Conservation (phyloP, 1,284 basidiomycete species). For the Grifola frondosa region DNA sequence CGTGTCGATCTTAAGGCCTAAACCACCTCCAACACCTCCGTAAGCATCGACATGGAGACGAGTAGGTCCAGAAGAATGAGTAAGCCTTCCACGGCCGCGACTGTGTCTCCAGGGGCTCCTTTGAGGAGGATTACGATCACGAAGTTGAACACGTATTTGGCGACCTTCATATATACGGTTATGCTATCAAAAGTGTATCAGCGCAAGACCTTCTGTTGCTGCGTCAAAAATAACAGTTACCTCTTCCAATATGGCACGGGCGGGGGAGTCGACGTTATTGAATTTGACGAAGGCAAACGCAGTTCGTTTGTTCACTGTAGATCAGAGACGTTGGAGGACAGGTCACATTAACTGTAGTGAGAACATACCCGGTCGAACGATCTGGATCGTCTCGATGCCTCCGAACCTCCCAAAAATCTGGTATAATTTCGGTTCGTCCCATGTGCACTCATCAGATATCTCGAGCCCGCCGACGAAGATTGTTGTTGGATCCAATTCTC, state of each 20-base stretch:
- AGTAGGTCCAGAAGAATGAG: not conserved
- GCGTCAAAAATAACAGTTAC: slow-evolving; percentile 50
- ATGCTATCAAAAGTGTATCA: slow-evolving; percentile 44
- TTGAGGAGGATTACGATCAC: slow-evolving; percentile 31
- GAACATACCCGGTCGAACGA: slow-evolving; percentile 60
- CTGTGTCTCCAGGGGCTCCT: slow-evolving; percentile 25
- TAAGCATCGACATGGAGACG: not conserved
- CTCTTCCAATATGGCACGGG: slow-evolving; percentile 61
- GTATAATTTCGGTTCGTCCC: slow-evolving; percentile 64
- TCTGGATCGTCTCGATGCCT: slow-evolving; percentile 58
- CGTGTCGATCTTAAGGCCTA: too few species aligned
- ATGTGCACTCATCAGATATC: slow-evolving; percentile 56
- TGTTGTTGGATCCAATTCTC: slow-evolving; percentile 58
- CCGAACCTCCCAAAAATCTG: slow-evolving; percentile 62
- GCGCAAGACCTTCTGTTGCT: slow-evolving; percentile 49
- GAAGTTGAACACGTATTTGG: slow-evolving; percentile 64
- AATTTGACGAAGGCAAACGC: slow-evolving; percentile 78
- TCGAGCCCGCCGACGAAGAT: slow-evolving; percentile 77
- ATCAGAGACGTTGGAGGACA: slow-evolving; percentile 9
- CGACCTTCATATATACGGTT: slow-evolving; percentile 66
- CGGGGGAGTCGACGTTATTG: slow-evolving; percentile 55
- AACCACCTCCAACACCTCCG: too few species aligned
- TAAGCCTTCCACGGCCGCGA: slow-evolving; percentile 16
- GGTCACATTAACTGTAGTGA: not conserved
- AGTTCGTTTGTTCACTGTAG: slow-evolving; percentile 53